Evolutionary conservation across 2,329 filamentous ascomycete species (phyloP).

Genomic region (Gaeumannomyces sp.): DNA sequence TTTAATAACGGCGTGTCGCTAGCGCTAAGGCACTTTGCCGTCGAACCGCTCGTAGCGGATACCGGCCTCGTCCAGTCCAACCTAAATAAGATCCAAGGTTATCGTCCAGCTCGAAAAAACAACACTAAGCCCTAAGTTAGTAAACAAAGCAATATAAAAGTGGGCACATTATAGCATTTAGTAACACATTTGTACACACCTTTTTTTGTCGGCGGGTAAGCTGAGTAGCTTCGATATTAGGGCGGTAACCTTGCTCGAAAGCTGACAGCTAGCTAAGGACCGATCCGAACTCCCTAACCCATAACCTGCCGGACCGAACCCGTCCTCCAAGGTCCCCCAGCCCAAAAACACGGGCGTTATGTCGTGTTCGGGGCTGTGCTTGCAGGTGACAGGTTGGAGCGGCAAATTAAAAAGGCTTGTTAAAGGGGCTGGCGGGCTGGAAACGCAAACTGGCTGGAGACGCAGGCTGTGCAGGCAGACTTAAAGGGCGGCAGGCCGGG

Average conservation of each 20-base stretch:
- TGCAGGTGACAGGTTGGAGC: not conserved
- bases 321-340: not conserved
- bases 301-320: not conserved
- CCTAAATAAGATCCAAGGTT: slow-evolving; percentile 39
- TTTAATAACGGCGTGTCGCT: slow-evolving; percentile 33
- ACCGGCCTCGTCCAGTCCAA: slow-evolving; percentile 26
- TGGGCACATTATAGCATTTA: too few species aligned
- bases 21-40: slow-evolving; percentile 35
- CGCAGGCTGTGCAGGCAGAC: too few species aligned
- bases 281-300: not conserved
- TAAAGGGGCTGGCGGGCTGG: too few species aligned
- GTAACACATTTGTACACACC: too few species aligned
- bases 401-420: too few species aligned
- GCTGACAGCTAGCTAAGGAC: not conserved
- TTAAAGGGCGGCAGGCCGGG: too few species aligned
- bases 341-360: not conserved
- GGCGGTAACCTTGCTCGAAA: not conserved
- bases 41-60: slow-evolving; percentile 38
- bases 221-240: not conserved
- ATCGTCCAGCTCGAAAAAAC: slow-evolving; percentile 46
- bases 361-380: not conserved
- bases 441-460: too few species aligned
- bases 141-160: too few species aligned
- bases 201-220: too few species aligned
- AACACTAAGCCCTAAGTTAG: slow-evolving; percentile 28